These are phyloP conservation scores for Daldinia eschscholtzii DNA, from an alignment of 2,329 filamentous ascomycete species.

Conservation along the genomic window DNA sequence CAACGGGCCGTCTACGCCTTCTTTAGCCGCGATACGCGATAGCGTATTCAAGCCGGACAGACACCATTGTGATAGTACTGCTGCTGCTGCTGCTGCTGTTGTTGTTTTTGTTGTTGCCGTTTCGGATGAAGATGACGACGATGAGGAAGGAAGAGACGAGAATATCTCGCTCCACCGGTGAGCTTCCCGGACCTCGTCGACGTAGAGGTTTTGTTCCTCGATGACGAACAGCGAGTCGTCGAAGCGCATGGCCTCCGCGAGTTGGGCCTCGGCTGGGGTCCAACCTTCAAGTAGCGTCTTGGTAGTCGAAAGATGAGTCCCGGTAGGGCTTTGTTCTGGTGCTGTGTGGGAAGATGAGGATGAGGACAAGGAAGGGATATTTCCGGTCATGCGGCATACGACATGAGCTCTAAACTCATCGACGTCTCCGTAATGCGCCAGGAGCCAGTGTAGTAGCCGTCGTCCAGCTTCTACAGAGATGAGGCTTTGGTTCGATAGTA, in stretches of 20 bases:
- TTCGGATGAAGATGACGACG: slow-evolving; percentile 13
- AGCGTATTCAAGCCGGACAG: slow-evolving; percentile 62
- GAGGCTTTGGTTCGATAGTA: slow-evolving; percentile 60
- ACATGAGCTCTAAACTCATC: slow-evolving; percentile 58
- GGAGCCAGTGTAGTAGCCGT: slow-evolving; percentile 61
- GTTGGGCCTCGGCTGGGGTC: slow-evolving; percentile 54
- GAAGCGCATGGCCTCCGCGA: slow-evolving; percentile 62
- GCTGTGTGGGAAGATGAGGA: background rate
- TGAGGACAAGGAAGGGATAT: slow-evolving; percentile 44
- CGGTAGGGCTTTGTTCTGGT: background rate
- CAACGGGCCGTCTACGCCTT: slow-evolving; percentile 64
- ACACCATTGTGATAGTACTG: slow-evolving; percentile 62
- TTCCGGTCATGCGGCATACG: slow-evolving; percentile 59
- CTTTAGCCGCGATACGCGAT: slow-evolving; percentile 44
- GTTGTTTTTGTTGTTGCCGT: background rate
- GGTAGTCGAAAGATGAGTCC: background rate
- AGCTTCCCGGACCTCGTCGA: slow-evolving; percentile 83
- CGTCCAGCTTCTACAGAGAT: slow-evolving; percentile 63
- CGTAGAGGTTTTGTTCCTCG: slow-evolving; percentile 95
- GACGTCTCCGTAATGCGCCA: slow-evolving; percentile 52
- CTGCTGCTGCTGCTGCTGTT: slow-evolving; percentile 11
- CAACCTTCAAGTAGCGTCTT: slow-evolving; percentile 33
- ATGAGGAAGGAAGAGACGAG: slow-evolving; percentile 7
- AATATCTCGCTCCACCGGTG: slow-evolving; percentile 74
- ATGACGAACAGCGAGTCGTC: slow-evolving; percentile 82